Evolutionary conservation across 2,329 filamentous ascomycete species (phyloP).

Genomic region (Clonostachys chloroleuca): DNA sequence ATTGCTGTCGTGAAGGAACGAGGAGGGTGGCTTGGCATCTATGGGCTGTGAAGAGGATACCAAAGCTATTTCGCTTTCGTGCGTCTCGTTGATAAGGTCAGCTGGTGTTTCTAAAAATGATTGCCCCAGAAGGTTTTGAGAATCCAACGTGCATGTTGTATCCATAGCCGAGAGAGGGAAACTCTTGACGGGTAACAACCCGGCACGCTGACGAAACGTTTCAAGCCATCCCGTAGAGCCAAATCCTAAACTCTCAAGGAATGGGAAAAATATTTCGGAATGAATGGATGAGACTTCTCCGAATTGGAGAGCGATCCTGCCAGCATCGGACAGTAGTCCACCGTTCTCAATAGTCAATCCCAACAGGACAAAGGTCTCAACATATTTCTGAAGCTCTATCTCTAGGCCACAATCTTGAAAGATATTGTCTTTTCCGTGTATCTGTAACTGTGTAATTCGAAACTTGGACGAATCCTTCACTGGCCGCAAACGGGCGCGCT

Average conservation of each 20-base stretch:
- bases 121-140: too few relatives aligned
- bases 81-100: too few relatives aligned
- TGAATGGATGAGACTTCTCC: slow-evolving; percentile 46
- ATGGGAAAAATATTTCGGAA: slow-evolving; percentile 46
- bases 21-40: slow-evolving; percentile 6
- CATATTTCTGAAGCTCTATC: slow-evolving; percentile 46
- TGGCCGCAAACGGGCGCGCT: slow-evolving; percentile 41
- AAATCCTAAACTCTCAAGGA: slow-evolving; percentile 48
- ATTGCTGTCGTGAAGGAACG: slow-evolving; percentile 55
- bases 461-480: slow-evolving; percentile 40
- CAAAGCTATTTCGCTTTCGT: too few relatives aligned
- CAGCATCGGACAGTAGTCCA: slow-evolving; percentile 56
- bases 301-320: slow-evolving; percentile 50
- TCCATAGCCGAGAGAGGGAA: too few relatives aligned
- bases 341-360: slow-evolving; percentile 56
- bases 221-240: slow-evolving; percentile 48
- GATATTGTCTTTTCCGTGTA: slow-evolving; percentile 53
- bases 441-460: slow-evolving; percentile 40
- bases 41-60: too few relatives aligned
- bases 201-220: slow-evolving; percentile 49
- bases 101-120: too few relatives aligned
- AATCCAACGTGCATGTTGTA: too few relatives aligned
- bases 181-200: too few relatives aligned
- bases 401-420: slow-evolving; percentile 55
- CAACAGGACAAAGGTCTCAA: slow-evolving; percentile 42